Evolutionary conservation across 2,329 filamentous ascomycete genomes (phyloP).

Genomic region (Teratosphaeria zuluensis): DNA sequence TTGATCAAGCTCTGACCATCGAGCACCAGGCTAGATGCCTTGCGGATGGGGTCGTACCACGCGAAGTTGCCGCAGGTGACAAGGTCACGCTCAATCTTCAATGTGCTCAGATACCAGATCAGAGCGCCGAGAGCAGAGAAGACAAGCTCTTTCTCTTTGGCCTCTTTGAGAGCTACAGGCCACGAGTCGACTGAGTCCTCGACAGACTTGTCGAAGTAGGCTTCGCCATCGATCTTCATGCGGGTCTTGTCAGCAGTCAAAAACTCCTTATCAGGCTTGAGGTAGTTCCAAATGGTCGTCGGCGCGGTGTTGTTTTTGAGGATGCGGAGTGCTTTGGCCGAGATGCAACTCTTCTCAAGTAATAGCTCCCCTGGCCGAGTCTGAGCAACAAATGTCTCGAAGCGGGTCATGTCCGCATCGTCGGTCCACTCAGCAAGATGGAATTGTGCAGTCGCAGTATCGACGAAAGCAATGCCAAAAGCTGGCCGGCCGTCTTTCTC

Average conservation of each 20-base stretch:
- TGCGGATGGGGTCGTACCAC: slow-evolving; percentile 87
- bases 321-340: slow-evolving; percentile 81
- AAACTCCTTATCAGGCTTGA: slow-evolving; percentile 82
- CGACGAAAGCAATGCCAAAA: slow-evolving; percentile 89
- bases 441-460: slow-evolving; percentile 92
- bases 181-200: slow-evolving; percentile 56
- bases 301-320: slow-evolving; percentile 91
- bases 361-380: slow-evolving; percentile 80
- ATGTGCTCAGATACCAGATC: slow-evolving; percentile 67
- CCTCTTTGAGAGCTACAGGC: slow-evolving; percentile 65
- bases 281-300: slow-evolving; percentile 88
- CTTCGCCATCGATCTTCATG: slow-evolving; percentile 67
- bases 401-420: slow-evolving; percentile 87
- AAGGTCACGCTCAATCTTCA: slow-evolving; percentile 82
- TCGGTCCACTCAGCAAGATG: slow-evolving; percentile 87
- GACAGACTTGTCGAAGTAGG: slow-evolving; percentile 60
- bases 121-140: slow-evolving; percentile 90
- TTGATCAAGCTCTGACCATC: slow-evolving; percentile 97
- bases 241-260: slow-evolving; percentile 76
- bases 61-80: slow-evolving; percentile 85
- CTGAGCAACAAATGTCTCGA: slow-evolving; percentile 93
- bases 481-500: slow-evolving; percentile 63
- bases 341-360: slow-evolving; percentile 71
- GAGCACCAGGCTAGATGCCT: slow-evolving; percentile 77
- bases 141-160: slow-evolving; percentile 65